Base-by-base conservation (phyloP, 306 rosid species). In the Malus asiatica region DNA sequence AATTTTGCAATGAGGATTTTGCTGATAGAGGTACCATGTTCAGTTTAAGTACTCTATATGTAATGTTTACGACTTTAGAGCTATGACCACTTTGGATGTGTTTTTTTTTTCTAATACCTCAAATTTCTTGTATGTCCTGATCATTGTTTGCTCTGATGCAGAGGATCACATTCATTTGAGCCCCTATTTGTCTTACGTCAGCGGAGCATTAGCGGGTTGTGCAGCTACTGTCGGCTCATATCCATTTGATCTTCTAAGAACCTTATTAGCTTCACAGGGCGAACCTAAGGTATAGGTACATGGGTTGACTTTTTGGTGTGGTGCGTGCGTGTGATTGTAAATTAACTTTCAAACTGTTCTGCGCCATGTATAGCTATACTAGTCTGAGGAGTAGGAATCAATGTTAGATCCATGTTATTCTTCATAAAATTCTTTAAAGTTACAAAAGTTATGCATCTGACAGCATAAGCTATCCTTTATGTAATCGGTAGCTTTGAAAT, bases 191-290 rank as follows among this genome's bases (percentile, higher is more conserved):
- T 92, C 98, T 38, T 95, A 92, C 79, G 77, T 92, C 73, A 92
- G 98, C 44, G 98, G 98, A 29, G 95, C 96, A 30, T 46, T 92
- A 78, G 98, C 97, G 27, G 98, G 98, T 19, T 89, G 95, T 84
- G 96, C 97, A 14, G 98, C 98, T 79, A 95, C 97, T 25, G 77
- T 95, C 14, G 98, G 97, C 66, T 92, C 98, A 33, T 95, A 95
- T 77, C 98, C 97, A 22, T 92, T 95, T 84, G 98, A 95, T 90
- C 97, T 95, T 80, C 78, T 95, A 52, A 88, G 97, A 60, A 95
- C 98, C 64, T 86, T 95, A 88, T 79, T 95, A 86, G 97, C 98
- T 80, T 95, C 98, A 71, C 98, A 95, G 59, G 98, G 98, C 30
- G 98, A 95, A 83, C 98, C 97, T 25, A 95, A 95, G 96, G 98